Base-by-base conservation (phyloP, 2,329 filamentous ascomycete species). In the Neonectria faginata region DNA sequence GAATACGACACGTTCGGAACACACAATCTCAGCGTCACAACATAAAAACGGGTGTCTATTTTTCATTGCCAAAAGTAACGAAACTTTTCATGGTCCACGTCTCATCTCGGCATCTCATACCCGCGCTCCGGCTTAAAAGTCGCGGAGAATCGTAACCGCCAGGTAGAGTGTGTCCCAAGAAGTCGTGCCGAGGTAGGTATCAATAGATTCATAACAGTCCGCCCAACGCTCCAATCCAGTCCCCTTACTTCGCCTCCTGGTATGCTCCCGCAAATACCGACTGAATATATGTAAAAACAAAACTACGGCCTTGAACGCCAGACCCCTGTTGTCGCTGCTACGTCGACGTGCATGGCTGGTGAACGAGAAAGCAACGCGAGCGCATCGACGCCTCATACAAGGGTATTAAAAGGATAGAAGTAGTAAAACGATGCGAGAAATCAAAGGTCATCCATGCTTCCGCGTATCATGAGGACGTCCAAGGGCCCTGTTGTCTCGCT, bases 331-430 rank as follows among this genome's bases (percentile, higher is more conserved):
- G 58, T 61, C 65, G 60, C 66, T 57, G 62, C 65, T 66, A 55
- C 69, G 66, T 58, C 58, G 57, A 74, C 55, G 66, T 73, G 64
- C 67, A 66, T 70, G 51, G 51, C 51, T 53, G 36, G 56, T 42
- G 56, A 63, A 66, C 61, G 69, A 68, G 64, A 73, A 73, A 73
- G 52, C 61, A 74, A 73, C 64, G 58, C 60, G 59, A 67, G 60
- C 22, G 64, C 64, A 65, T 56, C 48, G 57, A 71, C 66, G 70
- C 69, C 67, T 73, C 66, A 66, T 66, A 70, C 57, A 55, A 56
- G 65, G 74, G 74, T 76, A 76, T 71, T 76, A 76, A 70, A 73
- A 68, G 69, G 70, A 70, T 69, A 64, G 62, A 58, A 71, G 61
- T 70, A 68, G 64, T 73, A 62, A 74, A 52, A 55, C 62, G 65